These are phyloP conservation scores for Tetrahymena malaccensis DNA, from an alignment of 73 alveolate genomes.

Conservation along the genomic window DNA sequence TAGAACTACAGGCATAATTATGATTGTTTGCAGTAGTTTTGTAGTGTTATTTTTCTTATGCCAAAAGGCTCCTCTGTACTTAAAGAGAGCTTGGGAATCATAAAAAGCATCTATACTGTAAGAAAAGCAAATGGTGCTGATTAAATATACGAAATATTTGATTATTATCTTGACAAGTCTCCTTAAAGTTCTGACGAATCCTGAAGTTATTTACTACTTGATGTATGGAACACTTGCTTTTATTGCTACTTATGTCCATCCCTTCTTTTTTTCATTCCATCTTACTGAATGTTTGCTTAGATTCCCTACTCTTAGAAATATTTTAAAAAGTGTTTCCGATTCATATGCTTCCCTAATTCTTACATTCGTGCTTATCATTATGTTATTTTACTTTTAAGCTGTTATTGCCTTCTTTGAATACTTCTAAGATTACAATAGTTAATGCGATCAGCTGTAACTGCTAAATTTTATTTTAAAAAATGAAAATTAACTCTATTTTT, in stretches of 20 bases:
- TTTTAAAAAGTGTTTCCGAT: constrained; percentile 39
- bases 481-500: neutral
- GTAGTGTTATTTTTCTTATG: constrained; percentile 38
- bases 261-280: constrained; percentile 50
- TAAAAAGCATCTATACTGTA: constrained; percentile 3
- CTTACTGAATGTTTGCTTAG: constrained; percentile 35
- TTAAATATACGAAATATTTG: constrained; percentile 7
- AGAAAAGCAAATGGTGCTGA: neutral
- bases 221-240: constrained; percentile 36
- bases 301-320: constrained; percentile 49
- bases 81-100: constrained; percentile 28
- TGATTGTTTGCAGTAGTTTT: constrained; percentile 36
- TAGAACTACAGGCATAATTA: constrained; percentile 15
- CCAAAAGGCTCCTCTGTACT: constrained; percentile 40
- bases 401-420: constrained; percentile 23
- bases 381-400: constrained; percentile 28
- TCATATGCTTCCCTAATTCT: constrained; percentile 31
- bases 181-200: constrained; percentile 15
- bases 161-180: neutral
- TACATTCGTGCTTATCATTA: constrained; percentile 27
- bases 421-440: neutral
- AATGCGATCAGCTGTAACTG: constrained; percentile 20
- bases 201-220: constrained; percentile 38
- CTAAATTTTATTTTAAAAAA: neutral
- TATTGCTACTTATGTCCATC: constrained; percentile 45